Evolutionary conservation across 208 protist genomes (phyloP), one percentile per base, ranked within the genome.

Genomic region (Leishmania turanica): DNA sequence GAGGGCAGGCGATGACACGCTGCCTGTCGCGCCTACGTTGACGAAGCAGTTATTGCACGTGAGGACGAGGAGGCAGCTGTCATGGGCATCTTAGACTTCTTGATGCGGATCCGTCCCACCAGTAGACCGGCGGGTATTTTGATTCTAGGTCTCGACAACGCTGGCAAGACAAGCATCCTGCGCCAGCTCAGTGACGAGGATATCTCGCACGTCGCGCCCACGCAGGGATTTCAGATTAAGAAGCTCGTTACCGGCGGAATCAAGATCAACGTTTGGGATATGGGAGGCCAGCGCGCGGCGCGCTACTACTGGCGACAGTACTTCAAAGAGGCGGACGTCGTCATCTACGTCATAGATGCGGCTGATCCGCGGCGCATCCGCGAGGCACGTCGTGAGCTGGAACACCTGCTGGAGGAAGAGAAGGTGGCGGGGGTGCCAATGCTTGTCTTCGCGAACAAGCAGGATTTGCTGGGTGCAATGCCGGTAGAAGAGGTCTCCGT

Each of bases 181-280:
- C 97, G 98, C 69, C 90, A 94, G 82, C 88, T 99, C 9, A 91
- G 87, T 64, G 93, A 98, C 64, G 98, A 99, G 78, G 97, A 99
- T 74, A 93, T 97, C 34, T 91, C 89, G 15, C 85, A 96, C 71
- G 96, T 98, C 24, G 98, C 93, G 73, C 98, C 99, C 47, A 99
- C 99, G 27, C 97, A 99, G 75, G 99, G 99, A 19, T 99, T 99
- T 84, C 98, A 99, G 77, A 99, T 99, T 66, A 99, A 99, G 89
- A 97, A 94, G 31, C 86, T 99, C 8, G 51, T 87, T 31, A 85
- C 89, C 8, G 88, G 95, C 17, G 91, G 93, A 9, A 92, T 99
- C 66, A 99, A 99, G 82, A 88, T 99, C 51, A 99, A 99, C 84
- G 96, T 99, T 45, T 99, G 98, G 97, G 99, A 99, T 88, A 98